Conservation (phyloP, 441 rosid species). For the Isatis lusitanica region DNA sequence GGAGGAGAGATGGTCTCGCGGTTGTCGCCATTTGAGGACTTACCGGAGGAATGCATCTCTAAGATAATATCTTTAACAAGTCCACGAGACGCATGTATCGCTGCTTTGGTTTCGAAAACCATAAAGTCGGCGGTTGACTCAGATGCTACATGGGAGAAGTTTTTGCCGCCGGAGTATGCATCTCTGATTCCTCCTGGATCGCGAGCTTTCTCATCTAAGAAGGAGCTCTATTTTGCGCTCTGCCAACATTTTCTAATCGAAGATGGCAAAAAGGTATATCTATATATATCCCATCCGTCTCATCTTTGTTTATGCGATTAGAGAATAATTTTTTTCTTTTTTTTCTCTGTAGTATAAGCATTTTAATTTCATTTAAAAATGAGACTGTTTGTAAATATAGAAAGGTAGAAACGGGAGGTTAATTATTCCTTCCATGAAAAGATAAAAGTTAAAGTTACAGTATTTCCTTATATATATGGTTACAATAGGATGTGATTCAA, state of each 20-base stretch:
- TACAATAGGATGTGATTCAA: not conserved
- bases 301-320: not conserved
- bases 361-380: too few relatives aligned
- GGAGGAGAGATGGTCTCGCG: not conserved
- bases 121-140: constrained; percentile 51
- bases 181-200: constrained; percentile 34
- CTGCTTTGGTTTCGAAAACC: constrained; percentile 41
- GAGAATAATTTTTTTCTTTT: too few relatives aligned
- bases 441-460: too few relatives aligned
- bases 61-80: constrained; percentile 36
- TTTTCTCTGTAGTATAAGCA: too few relatives aligned
- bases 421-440: too few relatives aligned
- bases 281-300: not conserved
- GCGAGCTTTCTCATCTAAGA: not conserved
- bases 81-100: constrained; percentile 31
- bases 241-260: not conserved
- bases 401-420: too few relatives aligned
- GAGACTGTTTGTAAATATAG: too few relatives aligned
- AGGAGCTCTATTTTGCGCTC: not conserved
- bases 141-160: constrained; percentile 61
- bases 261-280: not conserved
- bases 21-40: not conserved
- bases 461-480: too few relatives aligned
- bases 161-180: constrained; percentile 48
- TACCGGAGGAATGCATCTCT: constrained; percentile 46